These are phyloP conservation scores for Tricholoma saponaceum DNA, from an alignment of 768 basidiomycete genomes.

Conservation along the genomic window DNA sequence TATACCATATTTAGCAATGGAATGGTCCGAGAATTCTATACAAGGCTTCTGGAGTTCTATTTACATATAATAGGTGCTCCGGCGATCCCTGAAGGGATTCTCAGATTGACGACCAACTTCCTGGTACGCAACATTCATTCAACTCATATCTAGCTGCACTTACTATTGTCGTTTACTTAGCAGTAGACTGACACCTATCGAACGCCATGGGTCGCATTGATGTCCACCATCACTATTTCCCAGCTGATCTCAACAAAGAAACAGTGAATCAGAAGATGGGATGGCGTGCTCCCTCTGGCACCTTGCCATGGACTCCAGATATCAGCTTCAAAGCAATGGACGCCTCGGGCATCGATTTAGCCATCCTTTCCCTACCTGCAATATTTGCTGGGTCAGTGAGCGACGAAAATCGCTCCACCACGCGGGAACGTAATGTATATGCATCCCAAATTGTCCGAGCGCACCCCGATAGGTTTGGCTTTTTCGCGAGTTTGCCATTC, in stretches of 20 bases:
- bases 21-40: not conserved
- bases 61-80: not conserved
- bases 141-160: not conserved
- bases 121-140: not conserved
- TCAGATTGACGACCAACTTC: not conserved
- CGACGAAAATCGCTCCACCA: constrained; percentile 34
- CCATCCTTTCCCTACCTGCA: constrained; percentile 68
- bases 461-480: constrained; percentile 59
- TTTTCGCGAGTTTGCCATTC: constrained; percentile 64
- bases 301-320: constrained; percentile 62
- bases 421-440: constrained; percentile 44
- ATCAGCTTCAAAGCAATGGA: constrained; percentile 65
- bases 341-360: constrained; percentile 46
- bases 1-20: not conserved
- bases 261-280: constrained; percentile 44
- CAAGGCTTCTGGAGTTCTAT: not conserved
- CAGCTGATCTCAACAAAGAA: constrained; percentile 45
- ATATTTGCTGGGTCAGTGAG: constrained; percentile 35
- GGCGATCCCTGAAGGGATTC: too few species aligned
- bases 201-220: constrained; percentile 39
- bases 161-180: not conserved
- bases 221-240: constrained; percentile 77
- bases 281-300: constrained; percentile 59
- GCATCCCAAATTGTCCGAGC: constrained; percentile 43
- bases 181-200: not conserved